phyloP scores from a whole-genome alignment of 192 early-diverging fungal species.

The Chytriomyces sp. region DNA sequence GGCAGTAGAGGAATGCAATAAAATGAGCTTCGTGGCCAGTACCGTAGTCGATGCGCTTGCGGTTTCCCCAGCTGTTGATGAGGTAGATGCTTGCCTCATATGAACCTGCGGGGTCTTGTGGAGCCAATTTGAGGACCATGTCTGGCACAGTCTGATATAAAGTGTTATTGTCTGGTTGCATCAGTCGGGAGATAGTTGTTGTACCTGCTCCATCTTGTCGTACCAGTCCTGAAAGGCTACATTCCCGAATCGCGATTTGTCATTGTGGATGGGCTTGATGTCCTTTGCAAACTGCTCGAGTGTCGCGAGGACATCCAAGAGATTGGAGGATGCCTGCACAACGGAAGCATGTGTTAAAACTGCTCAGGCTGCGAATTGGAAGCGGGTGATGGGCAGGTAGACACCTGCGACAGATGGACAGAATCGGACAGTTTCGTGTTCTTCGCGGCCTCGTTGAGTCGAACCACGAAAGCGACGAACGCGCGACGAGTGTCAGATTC shows the following conservation, averaged over 20 bases:
- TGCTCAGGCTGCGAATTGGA: background rate
- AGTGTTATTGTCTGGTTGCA: background rate
- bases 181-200: background rate
- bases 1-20: constrained; percentile 81
- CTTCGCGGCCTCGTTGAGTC: constrained; percentile 74
- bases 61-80: constrained; percentile 83
- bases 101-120: constrained; percentile 30
- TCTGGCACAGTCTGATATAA: constrained; percentile 24
- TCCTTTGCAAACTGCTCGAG: constrained; percentile 62
- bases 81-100: constrained; percentile 79
- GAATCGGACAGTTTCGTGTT: constrained; percentile 47
- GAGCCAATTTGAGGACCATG: constrained; percentile 27
- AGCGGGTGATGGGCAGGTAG: background rate
- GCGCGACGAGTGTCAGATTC: constrained; percentile 62
- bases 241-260: constrained; percentile 90
- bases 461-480: constrained; percentile 70
- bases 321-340: constrained; percentile 6
- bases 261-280: constrained; percentile 74
- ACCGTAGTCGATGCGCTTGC: constrained; percentile 94
- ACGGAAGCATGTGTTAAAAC: background rate
- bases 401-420: constrained; percentile 19
- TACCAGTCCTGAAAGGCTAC: constrained; percentile 90
- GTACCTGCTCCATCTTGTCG: constrained; percentile 70
- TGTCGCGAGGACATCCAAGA: constrained; percentile 69
- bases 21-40: constrained; percentile 96